A percentile compares a stretch with the other conserved stretches of the same genome.
These are phyloP conservation scores for Cyanidium caldarium DNA, from an alignment of 23 red algal species.

Conservation along the genomic window DNA sequence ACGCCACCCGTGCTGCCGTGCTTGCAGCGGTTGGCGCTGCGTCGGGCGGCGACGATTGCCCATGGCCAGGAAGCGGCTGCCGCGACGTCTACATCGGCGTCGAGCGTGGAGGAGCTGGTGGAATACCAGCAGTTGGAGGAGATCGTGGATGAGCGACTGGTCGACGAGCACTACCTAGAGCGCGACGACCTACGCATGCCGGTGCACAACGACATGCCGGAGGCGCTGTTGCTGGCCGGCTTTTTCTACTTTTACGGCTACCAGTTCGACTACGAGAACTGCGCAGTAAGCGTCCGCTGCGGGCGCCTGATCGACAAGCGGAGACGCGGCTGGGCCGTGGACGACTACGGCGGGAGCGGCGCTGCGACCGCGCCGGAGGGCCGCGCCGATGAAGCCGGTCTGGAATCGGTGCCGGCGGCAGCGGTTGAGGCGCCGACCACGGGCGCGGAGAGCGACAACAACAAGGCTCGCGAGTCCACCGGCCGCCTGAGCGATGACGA, in stretches of 20 bases:
- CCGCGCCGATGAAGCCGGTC: not conserved
- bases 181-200: slow-evolving; percentile 6
- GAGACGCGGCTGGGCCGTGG: slow-evolving; percentile 7
- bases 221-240: slow-evolving; percentile 46
- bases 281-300: slow-evolving; percentile 39
- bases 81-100: too few species aligned
- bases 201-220: slow-evolving; percentile 23
- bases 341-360: not conserved
- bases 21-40: slow-evolving; percentile 21
- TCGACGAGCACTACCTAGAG: not conserved
- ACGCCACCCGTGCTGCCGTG: slow-evolving; percentile 62
- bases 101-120: slow-evolving; percentile 8
- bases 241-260: slow-evolving; percentile 83
- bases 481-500: not conserved
- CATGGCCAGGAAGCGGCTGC: too few species aligned
- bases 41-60: slow-evolving; percentile 1
- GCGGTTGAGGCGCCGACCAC: too few species aligned
- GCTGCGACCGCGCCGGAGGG: not conserved
- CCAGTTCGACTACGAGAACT: slow-evolving; percentile 37
- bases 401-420: not conserved
- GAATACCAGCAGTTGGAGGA: not conserved
- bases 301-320: slow-evolving; percentile 15
- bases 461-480: not conserved
- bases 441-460: not conserved
- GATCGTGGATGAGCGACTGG: not conserved